These are phyloP conservation scores for Epichloe gansuensis DNA, from an alignment of 2,329 filamentous ascomycete species.

Conservation along the genomic window DNA sequence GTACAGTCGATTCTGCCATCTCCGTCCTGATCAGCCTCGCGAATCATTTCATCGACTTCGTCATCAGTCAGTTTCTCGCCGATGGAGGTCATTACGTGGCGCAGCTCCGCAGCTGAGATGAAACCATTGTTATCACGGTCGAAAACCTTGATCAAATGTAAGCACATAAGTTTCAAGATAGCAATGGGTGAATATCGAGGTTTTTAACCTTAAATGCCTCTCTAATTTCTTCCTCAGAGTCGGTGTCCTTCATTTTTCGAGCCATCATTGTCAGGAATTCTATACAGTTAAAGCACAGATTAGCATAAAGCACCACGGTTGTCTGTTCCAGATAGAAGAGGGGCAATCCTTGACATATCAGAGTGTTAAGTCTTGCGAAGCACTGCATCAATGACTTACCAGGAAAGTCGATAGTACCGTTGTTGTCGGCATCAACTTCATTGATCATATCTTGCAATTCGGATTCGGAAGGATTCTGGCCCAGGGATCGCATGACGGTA, in stretches of 20 bases:
- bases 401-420: constrained; percentile 83
- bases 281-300: constrained; percentile 20
- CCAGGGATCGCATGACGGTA: constrained; percentile 81
- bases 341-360: background rate
- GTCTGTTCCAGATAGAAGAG: background rate
- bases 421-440: constrained; percentile 86
- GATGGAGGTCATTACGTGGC: constrained; percentile 86
- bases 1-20: constrained; percentile 81
- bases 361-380: background rate
- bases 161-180: background rate
- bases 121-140: constrained; percentile 88
- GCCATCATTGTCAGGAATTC: constrained; percentile 93
- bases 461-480: constrained; percentile 81
- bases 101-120: constrained; percentile 77
- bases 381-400: constrained; percentile 38
- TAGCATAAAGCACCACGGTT: background rate
- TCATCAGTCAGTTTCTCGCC: constrained; percentile 85
- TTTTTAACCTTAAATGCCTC: constrained; percentile 66
- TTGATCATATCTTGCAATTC: constrained; percentile 92
- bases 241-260: constrained; percentile 87
- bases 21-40: constrained; percentile 79
- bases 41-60: constrained; percentile 88
- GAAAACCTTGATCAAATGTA: constrained; percentile 43
- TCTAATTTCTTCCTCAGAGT: constrained; percentile 81
- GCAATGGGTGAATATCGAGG: background rate